These are phyloP conservation scores for Cutaneotrichosporon curvatum DNA, from an alignment of 1,284 basidiomycete genomes.

Conservation along the genomic window DNA sequence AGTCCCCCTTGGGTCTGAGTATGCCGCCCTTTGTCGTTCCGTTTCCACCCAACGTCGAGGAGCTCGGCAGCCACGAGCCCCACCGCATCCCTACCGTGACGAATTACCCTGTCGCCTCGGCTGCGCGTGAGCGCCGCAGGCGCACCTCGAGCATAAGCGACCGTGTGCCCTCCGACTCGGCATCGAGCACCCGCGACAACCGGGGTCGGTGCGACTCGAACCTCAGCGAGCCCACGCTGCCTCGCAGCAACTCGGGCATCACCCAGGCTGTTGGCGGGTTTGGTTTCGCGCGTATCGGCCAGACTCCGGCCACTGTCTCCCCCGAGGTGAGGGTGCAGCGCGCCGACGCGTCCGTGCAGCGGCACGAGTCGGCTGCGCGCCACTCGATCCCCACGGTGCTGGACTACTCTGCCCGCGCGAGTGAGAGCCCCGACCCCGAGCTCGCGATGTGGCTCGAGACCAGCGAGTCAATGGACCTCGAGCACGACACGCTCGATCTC, in stretches of 20 bases:
- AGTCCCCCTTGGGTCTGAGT: background rate
- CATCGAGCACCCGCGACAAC: too few relatives aligned
- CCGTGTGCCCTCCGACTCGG: background rate
- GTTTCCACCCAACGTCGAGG: background rate
- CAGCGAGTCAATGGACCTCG: background rate
- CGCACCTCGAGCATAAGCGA: background rate
- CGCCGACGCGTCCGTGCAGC: background rate
- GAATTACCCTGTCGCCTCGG: background rate
- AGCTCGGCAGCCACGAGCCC: background rate
- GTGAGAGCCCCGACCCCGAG: background rate
- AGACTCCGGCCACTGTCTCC: background rate
- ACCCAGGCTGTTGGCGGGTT: background rate
- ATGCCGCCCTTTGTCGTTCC: constrained; percentile 4
- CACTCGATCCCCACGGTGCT: background rate
- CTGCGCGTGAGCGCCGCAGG: background rate
- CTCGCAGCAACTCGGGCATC: background rate
- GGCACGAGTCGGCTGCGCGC: background rate
- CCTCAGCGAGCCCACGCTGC: background rate
- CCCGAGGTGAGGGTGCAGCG: background rate
- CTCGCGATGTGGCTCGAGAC: constrained; percentile 3
- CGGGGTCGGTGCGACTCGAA: too few relatives aligned
- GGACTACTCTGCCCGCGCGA: constrained; percentile 3
- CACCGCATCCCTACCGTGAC: background rate
- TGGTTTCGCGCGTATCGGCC: background rate
- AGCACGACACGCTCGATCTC: too few relatives aligned